Conservation (phyloP, 805 yeast genomes). For the Ogataea wickerhamii region DNA sequence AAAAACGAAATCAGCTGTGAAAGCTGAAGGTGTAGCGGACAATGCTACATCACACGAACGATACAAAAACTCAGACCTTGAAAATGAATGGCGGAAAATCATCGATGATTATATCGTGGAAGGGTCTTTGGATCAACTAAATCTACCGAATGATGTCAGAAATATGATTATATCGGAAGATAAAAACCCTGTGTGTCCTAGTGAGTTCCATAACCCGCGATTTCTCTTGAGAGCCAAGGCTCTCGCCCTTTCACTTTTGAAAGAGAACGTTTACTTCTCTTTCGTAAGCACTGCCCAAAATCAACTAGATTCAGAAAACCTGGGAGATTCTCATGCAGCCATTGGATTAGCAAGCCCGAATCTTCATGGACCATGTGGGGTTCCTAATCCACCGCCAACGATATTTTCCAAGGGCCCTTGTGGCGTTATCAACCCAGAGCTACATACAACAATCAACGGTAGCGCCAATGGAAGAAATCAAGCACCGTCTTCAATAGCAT, state of each 20-base stretch:
- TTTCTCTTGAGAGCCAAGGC: conserved; percentile 17
- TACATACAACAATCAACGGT: not conserved
- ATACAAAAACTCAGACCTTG: not conserved
- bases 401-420: conserved; percentile 10
- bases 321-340: conserved; percentile 1
- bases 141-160: conserved; percentile 40
- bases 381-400: conserved; percentile 7
- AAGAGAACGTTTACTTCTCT: conserved; percentile 21
- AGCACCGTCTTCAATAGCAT: not conserved
- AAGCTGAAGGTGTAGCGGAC: not conserved
- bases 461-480: not conserved
- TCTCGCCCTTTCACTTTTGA: conserved; percentile 14
- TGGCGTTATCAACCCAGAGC: conserved; percentile 12
- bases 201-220: conserved; percentile 16
- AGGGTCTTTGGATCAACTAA: conserved; percentile 47
- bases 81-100: conserved; percentile 27
- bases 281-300: conserved; percentile 12
- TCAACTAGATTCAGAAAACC: conserved; percentile 4
- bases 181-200: not conserved
- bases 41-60: not conserved
- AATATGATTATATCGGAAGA: conserved; percentile 29
- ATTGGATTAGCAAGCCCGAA: not conserved
- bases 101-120: conserved; percentile 38
- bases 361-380: conserved; percentile 11
- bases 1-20: not conserved